These are phyloP conservation scores for Lignosus rhinocerotis DNA, from an alignment of 1,284 basidiomycete genomes.

Conservation along the genomic window DNA sequence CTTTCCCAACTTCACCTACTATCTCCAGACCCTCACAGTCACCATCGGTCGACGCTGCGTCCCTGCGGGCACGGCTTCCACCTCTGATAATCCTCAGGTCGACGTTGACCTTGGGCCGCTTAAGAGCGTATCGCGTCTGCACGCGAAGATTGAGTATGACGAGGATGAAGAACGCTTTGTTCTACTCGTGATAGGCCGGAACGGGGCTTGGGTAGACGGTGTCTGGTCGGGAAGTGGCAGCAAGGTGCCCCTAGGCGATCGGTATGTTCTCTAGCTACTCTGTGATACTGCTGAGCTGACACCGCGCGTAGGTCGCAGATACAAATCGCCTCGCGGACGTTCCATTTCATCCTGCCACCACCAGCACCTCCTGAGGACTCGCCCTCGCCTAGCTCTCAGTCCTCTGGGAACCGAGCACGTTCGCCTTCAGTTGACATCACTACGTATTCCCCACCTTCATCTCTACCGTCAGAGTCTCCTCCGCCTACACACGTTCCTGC, in stretches of 20 bases:
- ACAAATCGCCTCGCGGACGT: conserved; percentile 97
- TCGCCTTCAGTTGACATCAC: conserved; percentile 73
- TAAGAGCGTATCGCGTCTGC: conserved; percentile 95
- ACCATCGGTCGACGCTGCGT: conserved; percentile 56
- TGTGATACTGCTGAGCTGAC: conserved; percentile 3
- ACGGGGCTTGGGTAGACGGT: conserved; percentile 98
- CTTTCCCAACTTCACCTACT: conserved; percentile 82
- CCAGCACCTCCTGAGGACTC: conserved; percentile 72
- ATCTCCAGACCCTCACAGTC: conserved; percentile 63
- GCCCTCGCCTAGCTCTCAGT: conserved; percentile 70
- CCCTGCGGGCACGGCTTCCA: conserved; percentile 39
- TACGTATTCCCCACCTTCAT: conserved; percentile 79
- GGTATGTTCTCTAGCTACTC: conserved; percentile 50
- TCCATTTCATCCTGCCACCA: conserved; percentile 92
- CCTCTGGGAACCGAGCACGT: conserved; percentile 56
- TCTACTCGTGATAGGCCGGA: conserved; percentile 89
- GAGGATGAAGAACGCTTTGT: conserved; percentile 87
- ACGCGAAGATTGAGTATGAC: conserved; percentile 94
- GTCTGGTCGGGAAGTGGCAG: conserved; percentile 91
- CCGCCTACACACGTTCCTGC: conserved; percentile 43
- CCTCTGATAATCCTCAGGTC: conserved; percentile 53
- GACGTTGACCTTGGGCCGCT: conserved; percentile 97
- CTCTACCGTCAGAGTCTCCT: conserved; percentile 71
- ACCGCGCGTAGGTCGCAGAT: conserved; percentile 80
- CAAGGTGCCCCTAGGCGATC: conserved; percentile 78